Evolutionary conservation across 73 alveolate genomes (phyloP).

Genomic region (Paraurostyla sp.): DNA sequence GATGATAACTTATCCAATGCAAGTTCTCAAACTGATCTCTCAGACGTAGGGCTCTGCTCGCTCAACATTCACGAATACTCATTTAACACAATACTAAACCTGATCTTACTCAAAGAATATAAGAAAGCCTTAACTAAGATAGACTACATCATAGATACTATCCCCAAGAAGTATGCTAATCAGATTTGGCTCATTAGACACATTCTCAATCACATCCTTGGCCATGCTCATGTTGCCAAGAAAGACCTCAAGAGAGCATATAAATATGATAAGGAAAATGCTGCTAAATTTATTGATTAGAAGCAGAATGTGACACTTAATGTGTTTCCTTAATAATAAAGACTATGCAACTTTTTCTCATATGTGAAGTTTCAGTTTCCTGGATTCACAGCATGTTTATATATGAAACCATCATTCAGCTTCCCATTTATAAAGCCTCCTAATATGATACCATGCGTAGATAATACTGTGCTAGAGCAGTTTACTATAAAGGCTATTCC

Average conservation of each 20-base stretch:
- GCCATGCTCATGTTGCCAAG: conserved; percentile 55
- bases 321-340: conserved; percentile 71
- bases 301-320: conserved; percentile 58
- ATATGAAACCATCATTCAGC: conserved; percentile 76
- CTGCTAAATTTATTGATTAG: conserved; percentile 39
- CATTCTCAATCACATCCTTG: conserved; percentile 14
- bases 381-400: conserved; percentile 29
- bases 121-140: conserved; percentile 68
- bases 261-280: conserved; percentile 65
- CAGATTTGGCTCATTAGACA: conserved; percentile 71
- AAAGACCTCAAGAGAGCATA: conserved; percentile 65
- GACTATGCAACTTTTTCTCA: conserved; percentile 66
- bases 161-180: conserved; percentile 67
- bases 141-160: conserved; percentile 64
- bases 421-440: conserved; percentile 83
- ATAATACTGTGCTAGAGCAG: conserved; percentile 67
- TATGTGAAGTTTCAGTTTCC: conserved; percentile 67
- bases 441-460: conserved; percentile 79
- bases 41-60: conserved; percentile 77
- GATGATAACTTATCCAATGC: conserved; percentile 41
- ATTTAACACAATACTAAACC: conserved; percentile 62
- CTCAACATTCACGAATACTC: conserved; percentile 76
- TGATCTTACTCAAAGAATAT: conserved; percentile 47
- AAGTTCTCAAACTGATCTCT: conserved; percentile 54
- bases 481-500: conserved; percentile 64